Evolutionary conservation across 495 filamentous ascomycete genomes (phyloP), one percentile per base, ranked within the genome.

Genomic region (Thermochaetoides thermophila): DNA sequence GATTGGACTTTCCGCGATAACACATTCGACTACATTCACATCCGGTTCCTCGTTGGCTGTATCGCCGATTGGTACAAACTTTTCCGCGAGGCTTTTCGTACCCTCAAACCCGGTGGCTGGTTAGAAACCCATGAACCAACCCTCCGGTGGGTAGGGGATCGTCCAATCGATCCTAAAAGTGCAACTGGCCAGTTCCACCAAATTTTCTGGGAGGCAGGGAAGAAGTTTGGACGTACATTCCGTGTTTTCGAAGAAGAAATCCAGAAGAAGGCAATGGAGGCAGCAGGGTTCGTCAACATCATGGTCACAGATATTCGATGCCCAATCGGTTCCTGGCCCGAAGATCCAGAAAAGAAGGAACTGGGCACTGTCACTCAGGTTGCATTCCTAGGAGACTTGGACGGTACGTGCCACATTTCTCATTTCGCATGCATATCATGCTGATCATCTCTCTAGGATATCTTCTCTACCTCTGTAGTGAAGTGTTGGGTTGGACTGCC

Each of bases 21-120:
- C 29, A 42, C 48, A 29, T 79, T 79, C 40, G 76, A 81, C 55
- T 76, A 71, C 38, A 61, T 81, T 32, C 74, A 80, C 52, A 57
- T 70, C 4, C 66, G 76, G 17, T 50, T 56, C 9, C 44, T 78
- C 18, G 61, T 66, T 35, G 69, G 68, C 20, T 62, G 55, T 13
- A 62, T 79, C 29, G 40, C 44, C 7, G 63, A 78, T 42, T 80
- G 75, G 75, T 50, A 59, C 5, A 48, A 33, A 17, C 58, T 57
- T 2, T 53, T 57, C 32, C 18, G 34, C n/a, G 42, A 64, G 37
- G 49, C 44, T 11, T 59, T 45, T 33, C 26, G 20, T 1, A 25
- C 35, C 2, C 35, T 52, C 16, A 61, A 57, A 29, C 63, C 63
- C 5, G 63, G 63, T 3, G 56, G 58, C 6, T 55, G 32, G 38